These are phyloP conservation scores for Hygrophila difformis DNA, from an alignment of 257 asterid species.

Conservation along the genomic window DNA sequence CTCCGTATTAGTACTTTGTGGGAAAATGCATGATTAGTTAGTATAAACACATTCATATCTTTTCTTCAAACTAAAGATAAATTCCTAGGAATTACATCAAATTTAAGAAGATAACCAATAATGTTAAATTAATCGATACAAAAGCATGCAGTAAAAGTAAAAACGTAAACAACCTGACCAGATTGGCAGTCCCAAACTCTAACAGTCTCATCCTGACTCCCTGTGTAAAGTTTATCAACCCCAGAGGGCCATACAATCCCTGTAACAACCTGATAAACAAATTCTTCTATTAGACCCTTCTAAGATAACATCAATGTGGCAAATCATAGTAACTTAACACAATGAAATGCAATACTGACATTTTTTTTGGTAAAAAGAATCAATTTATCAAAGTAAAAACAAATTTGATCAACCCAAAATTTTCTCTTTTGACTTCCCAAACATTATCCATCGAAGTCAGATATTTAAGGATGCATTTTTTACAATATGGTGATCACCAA, in stretches of 20 bases:
- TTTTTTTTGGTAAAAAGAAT: conserved; percentile 4
- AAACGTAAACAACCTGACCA: conserved; percentile 58
- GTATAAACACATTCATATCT: not conserved
- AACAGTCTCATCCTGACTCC: conserved; percentile 86
- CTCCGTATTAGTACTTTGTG: not conserved
- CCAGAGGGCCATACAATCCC: conserved; percentile 87
- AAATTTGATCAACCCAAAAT: conserved; percentile 3
- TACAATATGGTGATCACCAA: not conserved
- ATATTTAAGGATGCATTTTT: conserved; percentile 5
- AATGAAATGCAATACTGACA: too few relatives aligned
- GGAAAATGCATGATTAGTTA: not conserved
- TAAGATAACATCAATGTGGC: not conserved
- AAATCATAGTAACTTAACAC: too few relatives aligned
- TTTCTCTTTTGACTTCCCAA: too few relatives aligned
- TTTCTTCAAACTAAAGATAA: too few relatives aligned
- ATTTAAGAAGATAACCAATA: too few relatives aligned
- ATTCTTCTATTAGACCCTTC: conserved; percentile 2
- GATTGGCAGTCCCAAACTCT: conserved; percentile 98
- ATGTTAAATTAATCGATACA: too few relatives aligned
- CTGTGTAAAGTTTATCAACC: conserved; percentile 86
- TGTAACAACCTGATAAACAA: conserved; percentile 64
- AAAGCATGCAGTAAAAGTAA: conserved; percentile 1
- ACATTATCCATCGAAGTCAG: conserved; percentile 8
- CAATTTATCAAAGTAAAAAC: conserved; percentile 9
- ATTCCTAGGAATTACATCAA: too few relatives aligned